phyloP scores from a whole-genome alignment of 345 rosid species.

The Euphorbia lathyris region DNA sequence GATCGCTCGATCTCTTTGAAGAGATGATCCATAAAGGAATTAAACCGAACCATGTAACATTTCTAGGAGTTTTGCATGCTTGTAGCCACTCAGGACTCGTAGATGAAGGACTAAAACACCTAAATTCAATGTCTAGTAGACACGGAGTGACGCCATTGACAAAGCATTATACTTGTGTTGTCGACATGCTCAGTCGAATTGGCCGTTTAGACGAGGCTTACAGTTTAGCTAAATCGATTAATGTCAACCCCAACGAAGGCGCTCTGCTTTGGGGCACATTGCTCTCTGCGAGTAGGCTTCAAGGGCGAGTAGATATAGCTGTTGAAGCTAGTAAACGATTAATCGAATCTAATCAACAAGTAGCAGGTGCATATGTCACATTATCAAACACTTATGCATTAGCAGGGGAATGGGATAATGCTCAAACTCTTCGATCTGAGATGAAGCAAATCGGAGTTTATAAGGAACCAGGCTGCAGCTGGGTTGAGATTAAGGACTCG shows the following conservation, averaged over 20 bases:
- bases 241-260: constrained; percentile 41
- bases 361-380: constrained; percentile 61
- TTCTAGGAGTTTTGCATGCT: constrained; percentile 64
- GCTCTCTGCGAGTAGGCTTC: constrained; percentile 68
- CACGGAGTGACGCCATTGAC: constrained; percentile 51
- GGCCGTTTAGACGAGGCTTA: constrained; percentile 76
- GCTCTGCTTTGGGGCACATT: constrained; percentile 76
- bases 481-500: constrained; percentile 59
- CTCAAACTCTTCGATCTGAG: constrained; percentile 42
- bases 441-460: constrained; percentile 60
- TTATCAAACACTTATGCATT: constrained; percentile 60
- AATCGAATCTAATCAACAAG: constrained; percentile 53
- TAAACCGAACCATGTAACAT: constrained; percentile 68
- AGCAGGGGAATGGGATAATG: constrained; percentile 66
- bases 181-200: constrained; percentile 74
- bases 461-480: constrained; percentile 73
- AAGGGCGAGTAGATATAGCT: constrained; percentile 69
- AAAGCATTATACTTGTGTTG: constrained; percentile 72
- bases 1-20: constrained; percentile 44
- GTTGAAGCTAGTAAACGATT: constrained; percentile 64
- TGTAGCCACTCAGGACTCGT: constrained; percentile 85
- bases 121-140: constrained; percentile 46
- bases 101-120: constrained; percentile 50
- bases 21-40: constrained; percentile 54
- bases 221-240: constrained; percentile 47